Evolutionary conservation across 306 rosid genomes (phyloP).

Genomic region (Trifolium subterraneum): DNA sequence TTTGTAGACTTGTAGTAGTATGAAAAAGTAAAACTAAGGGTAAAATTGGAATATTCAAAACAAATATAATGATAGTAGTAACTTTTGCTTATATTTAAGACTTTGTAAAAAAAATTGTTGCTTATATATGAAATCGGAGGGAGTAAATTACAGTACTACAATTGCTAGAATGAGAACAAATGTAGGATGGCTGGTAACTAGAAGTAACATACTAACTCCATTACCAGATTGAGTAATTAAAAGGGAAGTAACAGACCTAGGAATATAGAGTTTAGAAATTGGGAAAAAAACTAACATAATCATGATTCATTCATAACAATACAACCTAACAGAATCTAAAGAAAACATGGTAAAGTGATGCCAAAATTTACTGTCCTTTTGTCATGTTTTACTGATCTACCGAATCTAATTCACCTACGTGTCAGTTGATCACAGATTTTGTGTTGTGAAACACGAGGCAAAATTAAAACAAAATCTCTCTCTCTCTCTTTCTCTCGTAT

Average conservation of each 20-base stretch:
- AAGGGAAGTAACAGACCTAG: neutral
- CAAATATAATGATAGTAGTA: too few relatives aligned
- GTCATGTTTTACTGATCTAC: constrained; percentile 14
- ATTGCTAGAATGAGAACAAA: neutral
- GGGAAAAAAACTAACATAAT: neutral
- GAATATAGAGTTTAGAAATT: neutral
- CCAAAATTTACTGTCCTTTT: constrained; percentile 11
- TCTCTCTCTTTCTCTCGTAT: too few relatives aligned
- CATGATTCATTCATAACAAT: neutral
- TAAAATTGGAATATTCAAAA: too few relatives aligned
- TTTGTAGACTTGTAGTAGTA: too few relatives aligned
- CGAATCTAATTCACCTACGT: constrained; percentile 23
- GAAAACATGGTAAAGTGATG: neutral
- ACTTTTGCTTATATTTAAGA: too few relatives aligned
- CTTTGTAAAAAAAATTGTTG: too few relatives aligned
- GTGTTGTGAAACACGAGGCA: neutral
- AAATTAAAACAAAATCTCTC: neutral
- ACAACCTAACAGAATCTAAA: neutral
- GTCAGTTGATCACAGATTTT: neutral
- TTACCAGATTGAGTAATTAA: constrained; percentile 7
- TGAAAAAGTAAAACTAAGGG: too few relatives aligned
- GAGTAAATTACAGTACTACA: too few relatives aligned
- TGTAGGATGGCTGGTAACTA: neutral
- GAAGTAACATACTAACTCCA: neutral
- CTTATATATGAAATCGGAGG: too few relatives aligned